Evolutionary conservation across 768 basidiomycete genomes (phyloP), one percentile per base, ranked within the genome.

Genomic region (Coprinopsis sp.): DNA sequence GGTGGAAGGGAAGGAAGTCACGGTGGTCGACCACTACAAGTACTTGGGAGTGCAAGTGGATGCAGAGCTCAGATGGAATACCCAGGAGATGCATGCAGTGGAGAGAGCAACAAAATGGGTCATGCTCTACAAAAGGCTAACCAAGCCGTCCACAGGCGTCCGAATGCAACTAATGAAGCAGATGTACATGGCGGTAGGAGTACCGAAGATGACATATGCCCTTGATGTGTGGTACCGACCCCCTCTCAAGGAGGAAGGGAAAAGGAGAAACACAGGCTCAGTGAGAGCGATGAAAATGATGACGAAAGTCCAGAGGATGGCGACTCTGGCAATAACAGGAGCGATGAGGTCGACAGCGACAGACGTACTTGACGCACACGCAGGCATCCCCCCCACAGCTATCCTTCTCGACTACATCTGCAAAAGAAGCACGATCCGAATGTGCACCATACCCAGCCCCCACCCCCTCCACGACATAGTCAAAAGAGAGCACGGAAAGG

Each of bases 21-120:
- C 55, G 13, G 45, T 44, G 6, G 52, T 51, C 2, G 29, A 48
- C 11, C 31, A 18, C 16, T 53, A 51, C 51, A 64, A 61, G 28
- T 63, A 61, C 46, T 55, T 67, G 1, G 66, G 66, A 0, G 52
- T 65, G 0, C 29, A 56, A 10, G 24, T 65, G 0, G 54, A 68
- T 44, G 37, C 47, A 13, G 37, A 60, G 24, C 46, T 61, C 4
- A 2, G 33, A 23, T 51, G 58, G 59, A 33, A 37, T 33, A 4
- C 25, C 6, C 54, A 59, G 8, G 29, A 27, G 2, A 25, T 47
- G 4, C 37, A 31, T 6, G 42, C 47, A 13, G 47, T 47, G 1
- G 45, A 48, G 14, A 57, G 54, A n/a, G 54, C 51, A 1, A 50
- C 49, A 1, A 54, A 48, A 31, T 53, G 54, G 54, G 43, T 53